Evolutionary conservation across 2,329 filamentous ascomycete genomes (phyloP).

Genomic region (Aspergillus sp.): DNA sequence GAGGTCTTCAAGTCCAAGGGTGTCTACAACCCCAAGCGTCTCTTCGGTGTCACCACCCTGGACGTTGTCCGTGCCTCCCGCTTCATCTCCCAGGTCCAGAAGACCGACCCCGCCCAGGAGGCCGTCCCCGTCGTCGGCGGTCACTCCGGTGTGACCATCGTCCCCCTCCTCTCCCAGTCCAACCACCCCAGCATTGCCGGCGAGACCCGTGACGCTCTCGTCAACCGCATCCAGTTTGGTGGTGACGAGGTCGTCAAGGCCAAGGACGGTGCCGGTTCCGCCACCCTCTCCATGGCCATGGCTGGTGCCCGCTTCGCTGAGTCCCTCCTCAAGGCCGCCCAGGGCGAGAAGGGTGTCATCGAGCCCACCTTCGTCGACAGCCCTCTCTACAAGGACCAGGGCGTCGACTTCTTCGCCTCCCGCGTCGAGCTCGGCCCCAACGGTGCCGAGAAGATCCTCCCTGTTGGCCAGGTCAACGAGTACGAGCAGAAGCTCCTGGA

Average conservation of each 20-base stretch:
- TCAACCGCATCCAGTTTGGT: constrained; percentile 97
- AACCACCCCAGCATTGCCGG: constrained; percentile 79
- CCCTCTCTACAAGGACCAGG: constrained; percentile 97
- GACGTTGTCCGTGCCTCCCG: constrained; percentile 96
- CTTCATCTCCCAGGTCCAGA: constrained; percentile 95
- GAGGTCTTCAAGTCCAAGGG: constrained; percentile 94
- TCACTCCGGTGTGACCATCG: constrained; percentile 97
- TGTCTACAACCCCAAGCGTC: constrained; percentile 98
- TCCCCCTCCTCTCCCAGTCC: constrained; percentile 94
- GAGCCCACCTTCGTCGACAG: constrained; percentile 98
- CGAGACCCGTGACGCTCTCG: constrained; percentile 70
- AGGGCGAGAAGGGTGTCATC: constrained; percentile 91
- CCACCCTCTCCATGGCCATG: constrained; percentile 98
- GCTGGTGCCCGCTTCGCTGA: constrained; percentile 84
- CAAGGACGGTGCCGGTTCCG: constrained; percentile 96
- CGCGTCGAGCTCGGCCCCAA: constrained; percentile 94
- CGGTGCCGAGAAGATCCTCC: constrained; percentile 90
- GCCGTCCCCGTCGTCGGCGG: constrained; percentile 95
- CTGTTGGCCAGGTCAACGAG: constrained; percentile 79
- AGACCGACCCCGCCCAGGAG: constrained; percentile 85
- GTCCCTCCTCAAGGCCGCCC: constrained; percentile 84
- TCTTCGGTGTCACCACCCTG: constrained; percentile 99
- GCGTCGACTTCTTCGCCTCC: constrained; percentile 94
- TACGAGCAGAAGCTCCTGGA: constrained; percentile 89
- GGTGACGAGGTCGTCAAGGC: constrained; percentile 99